Evolutionary conservation across 768 basidiomycete genomes (phyloP), one percentile per base, ranked within the genome.

Genomic region (Mycena metata): DNA sequence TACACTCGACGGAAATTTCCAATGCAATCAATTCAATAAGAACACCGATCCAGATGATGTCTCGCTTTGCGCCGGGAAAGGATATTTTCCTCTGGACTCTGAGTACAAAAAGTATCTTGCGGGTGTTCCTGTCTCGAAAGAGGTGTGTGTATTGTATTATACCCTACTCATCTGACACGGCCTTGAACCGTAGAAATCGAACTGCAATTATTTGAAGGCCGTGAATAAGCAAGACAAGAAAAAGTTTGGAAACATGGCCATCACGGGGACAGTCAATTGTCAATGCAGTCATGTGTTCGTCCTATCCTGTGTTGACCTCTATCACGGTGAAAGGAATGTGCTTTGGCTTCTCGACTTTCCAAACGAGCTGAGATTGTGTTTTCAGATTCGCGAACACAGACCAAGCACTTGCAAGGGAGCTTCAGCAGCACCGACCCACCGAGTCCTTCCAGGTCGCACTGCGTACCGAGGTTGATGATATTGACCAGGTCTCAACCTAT

Each of bases 221-320:
- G 72, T 74, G 5, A 72, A 72, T 49, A 71, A 72, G 45, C 74
- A 76, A 46, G 72, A 76, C 55, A 71, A 61, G 51, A 74, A 68
- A 36, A 77, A 75, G 33, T 75, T 74, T 59, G 72, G 71, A 50
- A 71, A 71, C 17, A 69, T 72, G 50, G 66, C 55, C 33, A 46
- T 73, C 19, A 74, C 75, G 10, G 76, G 76, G 5, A 67, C 73
- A 17, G 56, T 76, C 5, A 67, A 69, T 26, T 46, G 64, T 12
- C 59, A 73, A 41, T 76, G 75, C 51, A 67, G 51, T 24, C 76
- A 75, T 66, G 67, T 65, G 3, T 68, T 71, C 42, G 30, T 74
- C 33, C 39, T 67, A 16, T 47, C 66, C 6, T 69, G 61, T 15
- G 74, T 67, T 1, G 73, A 74, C 65, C 39, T 74, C n/a, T 67